These are phyloP conservation scores for Russula griseocarnosa DNA, from an alignment of 768 basidiomycete species.

Conservation along the genomic window DNA sequence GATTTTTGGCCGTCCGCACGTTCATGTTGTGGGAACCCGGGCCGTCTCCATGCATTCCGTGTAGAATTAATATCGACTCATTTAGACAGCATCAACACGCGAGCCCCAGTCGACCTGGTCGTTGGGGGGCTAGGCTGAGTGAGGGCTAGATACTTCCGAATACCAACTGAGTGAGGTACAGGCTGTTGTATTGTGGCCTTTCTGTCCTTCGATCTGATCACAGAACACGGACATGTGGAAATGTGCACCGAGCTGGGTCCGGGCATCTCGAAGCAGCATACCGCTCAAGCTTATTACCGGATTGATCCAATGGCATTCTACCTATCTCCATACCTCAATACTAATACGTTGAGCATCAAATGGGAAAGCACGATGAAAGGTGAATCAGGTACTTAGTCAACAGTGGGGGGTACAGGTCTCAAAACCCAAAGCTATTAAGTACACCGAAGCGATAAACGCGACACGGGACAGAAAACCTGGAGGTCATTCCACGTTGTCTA, in stretches of 20 bases:
- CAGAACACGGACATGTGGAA: neutral
- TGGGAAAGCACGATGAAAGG: neutral
- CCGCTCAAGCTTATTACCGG: neutral
- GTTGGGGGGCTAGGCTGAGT: neutral
- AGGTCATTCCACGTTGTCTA: neutral
- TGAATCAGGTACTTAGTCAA: neutral
- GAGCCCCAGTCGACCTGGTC: neutral
- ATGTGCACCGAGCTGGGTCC: neutral
- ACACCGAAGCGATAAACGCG: neutral
- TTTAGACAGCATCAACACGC: neutral
- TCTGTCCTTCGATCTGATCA: neutral
- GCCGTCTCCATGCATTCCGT: neutral
- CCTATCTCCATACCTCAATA: neutral
- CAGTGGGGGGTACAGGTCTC: neutral
- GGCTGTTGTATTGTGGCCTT: neutral
- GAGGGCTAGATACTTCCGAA: neutral
- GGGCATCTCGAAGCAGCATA: neutral
- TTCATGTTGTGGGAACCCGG: neutral
- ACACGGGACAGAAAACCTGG: constrained; percentile 3
- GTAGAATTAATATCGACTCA: neutral
- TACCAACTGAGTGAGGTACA: neutral
- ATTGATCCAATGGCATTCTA: neutral
- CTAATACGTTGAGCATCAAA: neutral
- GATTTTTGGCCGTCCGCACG: neutral
- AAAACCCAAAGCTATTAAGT: constrained; percentile 11